Evolutionary conservation across 305 asterid genomes (phyloP).

Genomic region (Solanum hybrid): DNA sequence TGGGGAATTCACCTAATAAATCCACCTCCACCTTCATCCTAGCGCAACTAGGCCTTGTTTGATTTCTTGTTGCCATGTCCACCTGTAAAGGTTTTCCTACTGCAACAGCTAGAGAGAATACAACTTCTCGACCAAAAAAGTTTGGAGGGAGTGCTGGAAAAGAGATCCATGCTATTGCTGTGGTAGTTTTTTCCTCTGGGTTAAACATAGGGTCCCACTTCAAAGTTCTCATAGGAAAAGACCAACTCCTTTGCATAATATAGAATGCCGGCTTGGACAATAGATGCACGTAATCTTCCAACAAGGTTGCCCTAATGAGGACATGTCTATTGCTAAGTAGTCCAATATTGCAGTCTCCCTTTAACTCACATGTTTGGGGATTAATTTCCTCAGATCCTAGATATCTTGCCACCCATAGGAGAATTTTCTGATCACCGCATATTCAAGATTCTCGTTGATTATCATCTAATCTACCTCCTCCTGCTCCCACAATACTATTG

Average conservation of each 20-base stretch:
- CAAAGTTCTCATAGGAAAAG: background rate
- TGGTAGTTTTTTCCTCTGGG: background rate
- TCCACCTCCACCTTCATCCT: background rate
- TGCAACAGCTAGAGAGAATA: background rate
- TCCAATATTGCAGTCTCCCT: background rate
- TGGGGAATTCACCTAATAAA: background rate
- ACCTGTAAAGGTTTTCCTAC: background rate
- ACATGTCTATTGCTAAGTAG: background rate
- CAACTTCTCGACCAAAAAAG: background rate
- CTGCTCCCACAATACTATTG: background rate
- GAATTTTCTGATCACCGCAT: background rate
- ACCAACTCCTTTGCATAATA: background rate
- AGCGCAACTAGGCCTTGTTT: background rate
- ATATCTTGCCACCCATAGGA: background rate
- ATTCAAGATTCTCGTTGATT: background rate
- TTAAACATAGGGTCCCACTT: background rate
- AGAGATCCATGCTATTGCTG: background rate
- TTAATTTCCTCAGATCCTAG: background rate
- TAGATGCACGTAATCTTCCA: background rate
- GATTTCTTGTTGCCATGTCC: background rate
- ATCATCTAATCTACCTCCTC: background rate
- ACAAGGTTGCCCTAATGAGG: background rate
- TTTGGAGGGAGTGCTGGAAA: background rate
- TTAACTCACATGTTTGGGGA: background rate
- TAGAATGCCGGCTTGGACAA: background rate